phyloP scores from a whole-genome alignment of 345 rosid genomes.

The Rhizophora mangle region DNA sequence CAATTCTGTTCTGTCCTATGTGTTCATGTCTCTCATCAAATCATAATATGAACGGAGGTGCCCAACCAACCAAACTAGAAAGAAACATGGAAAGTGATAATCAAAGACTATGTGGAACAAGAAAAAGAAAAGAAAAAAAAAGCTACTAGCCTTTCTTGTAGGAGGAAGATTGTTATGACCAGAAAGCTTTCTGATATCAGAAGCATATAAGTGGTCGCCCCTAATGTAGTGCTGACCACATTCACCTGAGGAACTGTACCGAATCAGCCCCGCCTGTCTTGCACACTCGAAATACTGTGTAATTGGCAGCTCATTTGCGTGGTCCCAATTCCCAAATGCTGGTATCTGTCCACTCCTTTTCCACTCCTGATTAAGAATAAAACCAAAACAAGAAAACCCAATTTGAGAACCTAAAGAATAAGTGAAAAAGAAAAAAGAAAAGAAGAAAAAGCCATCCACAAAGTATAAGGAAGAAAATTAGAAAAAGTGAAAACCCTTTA shows the following conservation, averaged over 20 bases:
- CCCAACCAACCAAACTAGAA: too few relatives aligned
- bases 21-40: too few relatives aligned
- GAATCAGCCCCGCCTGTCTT: constrained; percentile 80
- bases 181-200: constrained; percentile 26
- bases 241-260: constrained; percentile 65
- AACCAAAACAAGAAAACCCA: neutral
- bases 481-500: too few relatives aligned
- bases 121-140: neutral
- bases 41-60: too few relatives aligned
- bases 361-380: constrained; percentile 22
- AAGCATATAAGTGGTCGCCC: constrained; percentile 30
- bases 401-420: neutral
- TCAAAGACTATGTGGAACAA: too few relatives aligned
- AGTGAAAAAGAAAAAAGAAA: neutral
- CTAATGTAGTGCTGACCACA: constrained; percentile 30
- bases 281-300: constrained; percentile 93
- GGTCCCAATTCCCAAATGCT: constrained; percentile 86
- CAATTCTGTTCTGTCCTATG: neutral
- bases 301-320: constrained; percentile 76
- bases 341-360: constrained; percentile 85
- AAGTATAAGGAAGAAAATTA: too few relatives aligned
- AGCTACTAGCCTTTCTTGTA: constrained; percentile 36
- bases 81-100: too few relatives aligned
- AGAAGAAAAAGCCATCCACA: neutral
- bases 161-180: constrained; percentile 18